Conservation (phyloP, 805 yeast species). For the Wickerhamiella nectarea region DNA sequence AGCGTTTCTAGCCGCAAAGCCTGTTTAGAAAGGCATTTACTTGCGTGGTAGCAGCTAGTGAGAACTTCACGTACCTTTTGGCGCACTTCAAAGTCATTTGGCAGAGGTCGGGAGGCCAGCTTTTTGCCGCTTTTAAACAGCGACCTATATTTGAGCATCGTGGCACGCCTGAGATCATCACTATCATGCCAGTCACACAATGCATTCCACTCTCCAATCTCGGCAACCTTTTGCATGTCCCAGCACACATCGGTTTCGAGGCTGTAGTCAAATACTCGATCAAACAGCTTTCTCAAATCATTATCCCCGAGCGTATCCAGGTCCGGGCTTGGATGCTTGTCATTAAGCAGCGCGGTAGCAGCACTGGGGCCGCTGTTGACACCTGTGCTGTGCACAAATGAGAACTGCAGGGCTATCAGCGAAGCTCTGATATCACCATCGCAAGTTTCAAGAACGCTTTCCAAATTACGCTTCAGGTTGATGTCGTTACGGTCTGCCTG, state of each 20-base stretch:
- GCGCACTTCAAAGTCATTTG: conserved; percentile 1
- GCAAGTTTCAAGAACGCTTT: background rate
- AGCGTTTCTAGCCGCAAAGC: background rate
- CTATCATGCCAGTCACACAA: background rate
- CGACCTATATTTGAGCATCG: conserved; percentile 2
- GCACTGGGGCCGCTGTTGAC: background rate
- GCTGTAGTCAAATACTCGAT: conserved; percentile 3
- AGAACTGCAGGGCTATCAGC: conserved; percentile 4
- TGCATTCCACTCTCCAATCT: conserved; percentile 7
- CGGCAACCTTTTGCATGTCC: conserved; percentile 7
- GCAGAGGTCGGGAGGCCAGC: background rate
- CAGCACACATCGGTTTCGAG: conserved; percentile 9
- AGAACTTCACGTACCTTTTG: background rate
- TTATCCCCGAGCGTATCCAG: background rate
- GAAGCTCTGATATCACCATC: conserved; percentile 9
- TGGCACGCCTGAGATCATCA: conserved; percentile 4
- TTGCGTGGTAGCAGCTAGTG: background rate
- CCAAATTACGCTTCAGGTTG: background rate
- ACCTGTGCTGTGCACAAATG: conserved; percentile 1
- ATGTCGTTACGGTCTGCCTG: background rate
- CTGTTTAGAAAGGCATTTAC: background rate
- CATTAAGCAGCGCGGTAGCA: background rate
- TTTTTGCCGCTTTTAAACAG: conserved; percentile 1
- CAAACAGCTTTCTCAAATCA: conserved; percentile 3
- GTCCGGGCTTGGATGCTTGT: background rate